Evolutionary conservation across 352 stramenopile genomes (phyloP), one percentile per base, ranked within the genome.

Genomic region (Phytopythium kandeliae): DNA sequence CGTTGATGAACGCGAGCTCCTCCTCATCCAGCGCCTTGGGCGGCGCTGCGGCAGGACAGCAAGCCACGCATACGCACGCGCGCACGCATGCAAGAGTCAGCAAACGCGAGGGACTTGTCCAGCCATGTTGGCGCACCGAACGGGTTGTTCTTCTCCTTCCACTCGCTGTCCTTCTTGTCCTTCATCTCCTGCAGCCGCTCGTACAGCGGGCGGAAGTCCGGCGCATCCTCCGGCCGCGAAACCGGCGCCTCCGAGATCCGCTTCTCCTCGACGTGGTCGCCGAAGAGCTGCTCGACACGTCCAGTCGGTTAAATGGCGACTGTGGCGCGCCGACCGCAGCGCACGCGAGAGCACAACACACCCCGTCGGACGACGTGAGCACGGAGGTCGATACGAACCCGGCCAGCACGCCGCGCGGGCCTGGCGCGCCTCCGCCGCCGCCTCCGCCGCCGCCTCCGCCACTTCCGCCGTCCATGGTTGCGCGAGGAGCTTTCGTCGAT

Each of bases 101-200:
- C 44, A 28, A 31, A 4, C 4, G 28, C 4, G 4, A 9, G 4
- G 28, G 28, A 9, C 9, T 31, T 31, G 40, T 19, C 35, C 30
- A 22, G 21, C 4, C 7, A 35, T 3, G 2, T 15, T 57, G 22
- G 16, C 61, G 17, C 44, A 92, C 84, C 84, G 53, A 92, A 95
- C 19, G 84, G 81, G 42, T 95, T 95, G 59, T 95, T 83, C 63
- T 95, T 92, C 55, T 92, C 77, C 56, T 90, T 90, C 84, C 84
- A 95, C n/a, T 92, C 84, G 30, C 72, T 79, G 41, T 95, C 81
- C 22, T 92, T 90, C 51, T 85, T 53, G 26, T 92, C 77, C 22
- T 75, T 79, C 37, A 74, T 73, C 45, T 92, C 81, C 57, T 92
- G 77, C 13, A 95, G 65, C 2, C 82, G 81, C 35, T 95, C 84